Evolutionary conservation across 2,329 filamentous ascomycete species (phyloP).

Genomic region (Fusarium robinianum): DNA sequence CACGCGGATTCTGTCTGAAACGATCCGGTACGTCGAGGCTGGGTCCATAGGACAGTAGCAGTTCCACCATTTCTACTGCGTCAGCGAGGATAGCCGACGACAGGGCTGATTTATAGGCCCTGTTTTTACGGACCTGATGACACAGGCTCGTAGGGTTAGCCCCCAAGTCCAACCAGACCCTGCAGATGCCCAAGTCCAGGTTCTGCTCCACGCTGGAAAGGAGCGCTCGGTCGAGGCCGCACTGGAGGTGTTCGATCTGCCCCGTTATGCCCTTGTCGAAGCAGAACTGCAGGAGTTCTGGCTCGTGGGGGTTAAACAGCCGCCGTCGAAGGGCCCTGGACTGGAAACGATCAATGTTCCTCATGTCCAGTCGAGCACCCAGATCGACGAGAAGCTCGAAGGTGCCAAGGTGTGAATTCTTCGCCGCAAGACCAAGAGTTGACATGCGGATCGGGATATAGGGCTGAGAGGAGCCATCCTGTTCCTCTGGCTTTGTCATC

Average conservation of each 20-base stretch:
- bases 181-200: background rate
- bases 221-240: background rate
- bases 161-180: background rate
- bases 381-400: background rate
- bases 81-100: background rate
- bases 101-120: background rate
- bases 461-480: no score
- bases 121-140: background rate
- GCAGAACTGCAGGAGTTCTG: background rate
- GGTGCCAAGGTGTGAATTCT: background rate
- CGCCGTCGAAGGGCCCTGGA: background rate
- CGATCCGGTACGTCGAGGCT: background rate
- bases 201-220: background rate
- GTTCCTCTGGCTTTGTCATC: background rate
- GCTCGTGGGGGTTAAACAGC: background rate
- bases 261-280: background rate
- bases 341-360: background rate
- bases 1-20: no score
- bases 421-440: background rate
- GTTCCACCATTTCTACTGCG: background rate
- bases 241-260: background rate
- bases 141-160: background rate
- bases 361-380: background rate
- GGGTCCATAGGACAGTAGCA: background rate
- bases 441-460: no score